Conservation (phyloP, 1,284 basidiomycete genomes). For the Ustilago tritici region DNA sequence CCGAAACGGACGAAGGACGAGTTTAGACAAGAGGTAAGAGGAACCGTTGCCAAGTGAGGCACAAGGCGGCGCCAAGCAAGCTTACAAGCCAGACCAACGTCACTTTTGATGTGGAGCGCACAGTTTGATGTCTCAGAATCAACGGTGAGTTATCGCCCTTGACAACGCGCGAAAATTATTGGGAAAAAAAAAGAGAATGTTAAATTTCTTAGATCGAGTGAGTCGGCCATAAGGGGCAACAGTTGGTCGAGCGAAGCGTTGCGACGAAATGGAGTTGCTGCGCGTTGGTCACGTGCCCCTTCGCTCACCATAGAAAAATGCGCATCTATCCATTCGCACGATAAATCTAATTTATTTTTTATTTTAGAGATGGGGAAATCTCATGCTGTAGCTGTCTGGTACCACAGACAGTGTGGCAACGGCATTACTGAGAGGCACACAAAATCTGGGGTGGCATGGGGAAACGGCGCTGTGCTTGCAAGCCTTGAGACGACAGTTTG, state of each 20-base stretch:
- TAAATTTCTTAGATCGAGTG: no score
- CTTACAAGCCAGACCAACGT: constrained; percentile 6
- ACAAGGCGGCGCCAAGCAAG: constrained; percentile 11
- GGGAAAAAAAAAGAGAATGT: no score
- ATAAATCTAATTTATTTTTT: not conserved
- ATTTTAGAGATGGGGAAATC: not conserved
- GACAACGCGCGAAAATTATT: no score
- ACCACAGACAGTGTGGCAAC: not conserved
- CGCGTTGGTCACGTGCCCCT: no score
- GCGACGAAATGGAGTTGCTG: no score
- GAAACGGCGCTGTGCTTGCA: not conserved
- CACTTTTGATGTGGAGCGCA: constrained; percentile 7
- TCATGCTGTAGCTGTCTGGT: constrained; percentile 1
- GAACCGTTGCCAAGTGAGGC: not conserved
- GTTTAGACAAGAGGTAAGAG: not conserved
- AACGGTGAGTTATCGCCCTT: no score
- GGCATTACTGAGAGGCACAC: not conserved
- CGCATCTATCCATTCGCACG: no score
- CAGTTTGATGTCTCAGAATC: constrained; percentile 13
- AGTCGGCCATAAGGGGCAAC: no score
- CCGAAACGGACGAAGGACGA: not conserved
- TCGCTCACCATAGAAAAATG: no score
- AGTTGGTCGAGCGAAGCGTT: no score
- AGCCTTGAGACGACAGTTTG: not conserved
- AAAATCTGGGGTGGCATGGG: constrained; percentile 5